Evolutionary conservation across 164 flowering plant genomes (phyloP).

Genomic region (Protea cynaroides): DNA sequence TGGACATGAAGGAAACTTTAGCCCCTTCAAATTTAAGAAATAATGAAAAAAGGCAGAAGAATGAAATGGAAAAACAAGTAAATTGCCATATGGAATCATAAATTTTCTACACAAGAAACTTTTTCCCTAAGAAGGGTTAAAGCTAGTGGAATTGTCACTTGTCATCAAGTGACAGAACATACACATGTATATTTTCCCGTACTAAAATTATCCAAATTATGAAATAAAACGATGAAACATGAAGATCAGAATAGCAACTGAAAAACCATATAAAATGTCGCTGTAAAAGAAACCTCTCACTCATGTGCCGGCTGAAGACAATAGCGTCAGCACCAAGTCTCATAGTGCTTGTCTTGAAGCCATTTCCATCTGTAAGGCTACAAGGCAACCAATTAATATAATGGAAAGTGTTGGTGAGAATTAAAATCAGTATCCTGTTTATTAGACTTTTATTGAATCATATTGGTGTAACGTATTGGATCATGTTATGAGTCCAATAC

Average conservation of each 20-base stretch:
- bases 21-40: no score
- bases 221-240: neutral
- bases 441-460: no score
- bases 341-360: constrained; percentile 94
- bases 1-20: no score
- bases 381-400: constrained; percentile 20
- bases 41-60: no score
- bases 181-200: neutral
- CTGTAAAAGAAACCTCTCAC: constrained; percentile 39
- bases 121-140: neutral
- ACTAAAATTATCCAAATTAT: neutral
- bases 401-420: no score
- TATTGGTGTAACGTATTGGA: no score
- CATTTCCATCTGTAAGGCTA: constrained; percentile 89
- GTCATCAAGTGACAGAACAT: no score
- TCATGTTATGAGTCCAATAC: no score
- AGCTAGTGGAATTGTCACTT: neutral
- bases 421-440: no score
- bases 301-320: constrained; percentile 63
- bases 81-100: no score
- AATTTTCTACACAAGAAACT: neutral
- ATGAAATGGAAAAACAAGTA: no score
- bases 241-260: neutral
- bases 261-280: neutral
- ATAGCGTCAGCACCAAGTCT: constrained; percentile 93